Evolutionary conservation across 1,139 yeast species (phyloP).

Genomic region (Yamadazyma atlantica): DNA sequence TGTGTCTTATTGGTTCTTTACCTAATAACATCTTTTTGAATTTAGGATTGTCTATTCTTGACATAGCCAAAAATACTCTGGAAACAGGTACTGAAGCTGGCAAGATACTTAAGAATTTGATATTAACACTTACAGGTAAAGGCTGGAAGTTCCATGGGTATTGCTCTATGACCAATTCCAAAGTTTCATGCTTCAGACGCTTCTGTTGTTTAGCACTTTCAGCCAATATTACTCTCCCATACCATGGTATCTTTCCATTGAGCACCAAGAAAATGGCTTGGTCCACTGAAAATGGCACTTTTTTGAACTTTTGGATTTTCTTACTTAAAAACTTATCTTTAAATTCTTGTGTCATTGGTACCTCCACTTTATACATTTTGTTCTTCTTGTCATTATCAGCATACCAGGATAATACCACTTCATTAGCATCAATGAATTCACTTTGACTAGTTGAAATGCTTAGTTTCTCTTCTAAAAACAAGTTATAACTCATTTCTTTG

Average conservation of each 20-base stretch:
- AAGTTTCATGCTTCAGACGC: constrained; percentile 20
- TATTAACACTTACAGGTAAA: constrained; percentile 45
- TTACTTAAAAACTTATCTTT: constrained; percentile 43
- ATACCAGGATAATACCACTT: constrained; percentile 52
- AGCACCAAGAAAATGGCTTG: constrained; percentile 48
- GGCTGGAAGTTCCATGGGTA: constrained; percentile 57
- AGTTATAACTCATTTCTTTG: constrained; percentile 58
- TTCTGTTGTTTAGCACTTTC: constrained; percentile 24
- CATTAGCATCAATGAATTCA: constrained; percentile 33
- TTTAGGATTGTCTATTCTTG: constrained; percentile 53
- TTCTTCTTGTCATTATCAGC: constrained; percentile 45
- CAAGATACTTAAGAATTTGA: constrained; percentile 44
- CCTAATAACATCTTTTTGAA: constrained; percentile 62
- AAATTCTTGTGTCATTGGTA: constrained; percentile 37
- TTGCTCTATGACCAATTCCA: constrained; percentile 50
- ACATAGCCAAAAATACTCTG: constrained; percentile 65
- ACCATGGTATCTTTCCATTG: constrained; percentile 39
- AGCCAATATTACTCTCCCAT: constrained; percentile 49
- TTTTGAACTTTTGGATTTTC: constrained; percentile 41
- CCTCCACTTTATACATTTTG: constrained; percentile 36
- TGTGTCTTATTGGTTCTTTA: constrained; percentile 57
- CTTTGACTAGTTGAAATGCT: constrained; percentile 35
- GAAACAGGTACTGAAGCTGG: constrained; percentile 66
- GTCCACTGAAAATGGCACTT: constrained; percentile 46
- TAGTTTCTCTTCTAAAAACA: constrained; percentile 61